Conservation (phyloP, 148 eudicot species). For the Nepenthes gracilis region DNA sequence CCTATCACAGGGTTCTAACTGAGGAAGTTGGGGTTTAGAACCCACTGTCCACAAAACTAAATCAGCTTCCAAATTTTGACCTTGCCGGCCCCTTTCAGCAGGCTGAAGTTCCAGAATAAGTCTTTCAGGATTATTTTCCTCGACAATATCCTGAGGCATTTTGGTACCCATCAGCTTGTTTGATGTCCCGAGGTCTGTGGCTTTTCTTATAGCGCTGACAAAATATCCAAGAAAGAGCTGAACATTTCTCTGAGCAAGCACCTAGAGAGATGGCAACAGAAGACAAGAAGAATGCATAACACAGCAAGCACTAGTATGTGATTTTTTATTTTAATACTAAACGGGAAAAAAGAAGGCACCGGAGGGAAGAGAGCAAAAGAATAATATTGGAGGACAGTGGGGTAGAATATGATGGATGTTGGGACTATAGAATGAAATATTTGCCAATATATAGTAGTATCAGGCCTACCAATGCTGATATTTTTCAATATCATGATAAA, state of each 20-base stretch:
- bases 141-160: constrained; percentile 3
- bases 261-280: constrained; percentile 26
- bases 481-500: no score
- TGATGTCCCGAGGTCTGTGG: constrained; percentile 10
- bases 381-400: background rate
- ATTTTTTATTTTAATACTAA: background rate
- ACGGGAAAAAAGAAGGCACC: constrained; percentile 1
- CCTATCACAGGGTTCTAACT: constrained; percentile 39
- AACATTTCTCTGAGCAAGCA: constrained; percentile 73
- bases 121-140: constrained; percentile 29
- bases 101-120: constrained; percentile 66
- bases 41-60: constrained; percentile 96
- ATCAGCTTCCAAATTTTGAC: constrained; percentile 71
- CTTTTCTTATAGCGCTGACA: constrained; percentile 46
- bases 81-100: constrained; percentile 50
- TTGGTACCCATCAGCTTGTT: constrained; percentile 4
- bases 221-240: constrained; percentile 68
- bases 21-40: constrained; percentile 67
- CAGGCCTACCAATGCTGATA: no score
- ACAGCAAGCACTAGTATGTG: background rate
- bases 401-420: no score
- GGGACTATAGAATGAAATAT: no score
- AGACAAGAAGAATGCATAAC: background rate
- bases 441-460: no score
- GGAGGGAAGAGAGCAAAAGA: background rate